Conservation (phyloP, 2,329 filamentous ascomycete species). For the Cladophialophora bantiana region DNA sequence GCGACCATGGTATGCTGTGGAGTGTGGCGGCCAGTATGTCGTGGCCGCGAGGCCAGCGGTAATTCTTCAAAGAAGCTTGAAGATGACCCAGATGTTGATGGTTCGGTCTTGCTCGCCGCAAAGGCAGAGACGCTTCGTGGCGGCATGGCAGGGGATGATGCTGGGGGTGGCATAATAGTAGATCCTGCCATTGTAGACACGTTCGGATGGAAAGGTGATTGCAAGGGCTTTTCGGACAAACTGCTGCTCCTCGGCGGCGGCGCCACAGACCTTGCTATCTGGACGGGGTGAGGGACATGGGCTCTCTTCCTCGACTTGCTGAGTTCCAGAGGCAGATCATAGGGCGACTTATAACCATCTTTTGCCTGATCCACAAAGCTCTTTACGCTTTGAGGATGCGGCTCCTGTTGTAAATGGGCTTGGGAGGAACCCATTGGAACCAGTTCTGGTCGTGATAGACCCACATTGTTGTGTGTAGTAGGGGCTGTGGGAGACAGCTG, state of each 20-base stretch:
- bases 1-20: conserved; percentile 44
- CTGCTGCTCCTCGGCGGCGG: conserved; percentile 68
- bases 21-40: conserved; percentile 59
- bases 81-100: conserved; percentile 37
- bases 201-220: conserved; percentile 48
- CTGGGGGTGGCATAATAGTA: conserved; percentile 21
- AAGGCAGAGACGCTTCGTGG: conserved; percentile 31
- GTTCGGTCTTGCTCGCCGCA: conserved; percentile 19
- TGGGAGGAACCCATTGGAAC: conserved; percentile 36
- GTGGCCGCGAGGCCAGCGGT: conserved; percentile 67
- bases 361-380: conserved; percentile 93
- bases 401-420: conserved; percentile 43
- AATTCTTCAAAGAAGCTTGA: conserved; percentile 79
- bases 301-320: conserved; percentile 67
- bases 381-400: conserved; percentile 55
- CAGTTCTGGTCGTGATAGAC: conserved; percentile 31
- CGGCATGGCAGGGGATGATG: conserved; percentile 32
- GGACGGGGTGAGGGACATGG: conserved; percentile 64
- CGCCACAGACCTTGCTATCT: conserved; percentile 49
- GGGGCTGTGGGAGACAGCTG: conserved; percentile 42
- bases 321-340: conserved; percentile 91
- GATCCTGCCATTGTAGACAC: conserved; percentile 18
- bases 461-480: conserved; percentile 34
- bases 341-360: conserved; percentile 90
- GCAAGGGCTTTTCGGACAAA: conserved; percentile 50